Evolutionary conservation across 345 rosid species (phyloP), one percentile per base, ranked within the genome.

Genomic region (Ricinus communis): DNA sequence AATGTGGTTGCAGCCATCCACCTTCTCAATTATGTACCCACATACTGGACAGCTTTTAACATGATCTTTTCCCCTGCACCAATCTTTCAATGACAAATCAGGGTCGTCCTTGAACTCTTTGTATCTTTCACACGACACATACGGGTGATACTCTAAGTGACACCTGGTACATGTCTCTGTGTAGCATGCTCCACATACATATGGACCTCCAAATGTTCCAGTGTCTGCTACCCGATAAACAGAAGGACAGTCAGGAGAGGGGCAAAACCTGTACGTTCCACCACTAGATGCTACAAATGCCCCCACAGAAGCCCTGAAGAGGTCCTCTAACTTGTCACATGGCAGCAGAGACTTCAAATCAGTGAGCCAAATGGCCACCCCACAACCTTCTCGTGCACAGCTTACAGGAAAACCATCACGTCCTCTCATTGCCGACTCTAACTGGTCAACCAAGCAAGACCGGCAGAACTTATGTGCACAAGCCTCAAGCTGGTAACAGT

Each of bases 231-330:
- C 88, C 25, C 74, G 84, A 71, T 93, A 93, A 47, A 93, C 79
- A 2, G 95, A 88, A 27, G 87, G 91, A 80, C 96, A 93, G 76
- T 90, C 98, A 0, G 97, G 97, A 49, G 97, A 87, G 8, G 98
- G 87, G 82, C 97, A 93, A 75, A 91, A 95, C 77, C 90, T 76
- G 74, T 82, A 90, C 31, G 41, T 68, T 18, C 89, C 92, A 43
- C 82, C 75, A 56, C 97, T 90, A 0, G 97, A 77, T 30, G 89
- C 80, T 2, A 89, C 93, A 60, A 80, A 89, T 45, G 87, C 80
- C 62, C 85, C 86, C 53, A 94, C 53, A 24, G 97, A 87, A 62
- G 96, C 88, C 73, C 91, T 77, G 67, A 90, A 87, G 67, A 94
- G 95, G 31, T 94, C 98, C 47, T 88, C 97, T 24, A 90, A 73